Base-by-base conservation (phyloP, 805 yeast species). In the Phaffomyces thermotolerans region DNA sequence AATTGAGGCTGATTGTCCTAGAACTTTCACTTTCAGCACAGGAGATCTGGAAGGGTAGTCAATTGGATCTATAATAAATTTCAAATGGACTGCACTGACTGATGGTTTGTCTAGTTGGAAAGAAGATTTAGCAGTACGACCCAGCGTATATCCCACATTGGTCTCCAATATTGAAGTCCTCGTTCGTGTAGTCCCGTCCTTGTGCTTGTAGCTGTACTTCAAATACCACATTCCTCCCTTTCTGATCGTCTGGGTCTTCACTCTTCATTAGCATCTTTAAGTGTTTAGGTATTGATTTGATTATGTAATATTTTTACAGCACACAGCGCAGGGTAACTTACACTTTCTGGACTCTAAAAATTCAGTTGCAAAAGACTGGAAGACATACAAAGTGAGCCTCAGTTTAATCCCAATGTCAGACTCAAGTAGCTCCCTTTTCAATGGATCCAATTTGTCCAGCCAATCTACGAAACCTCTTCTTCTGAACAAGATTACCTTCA, bases 401-500 rank as follows among this genome's bases (percentile, higher is more conserved):
- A 20, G 22, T 20, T 20, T 20, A 20, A 20, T 10, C 14, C 9
- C 5, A 24, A 43, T 43, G 46, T 39, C 46, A 7, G 41, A 27
- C 14, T 30, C 37, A 29, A 24, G 13, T 7, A 29, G n/a, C 8
- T 29, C 38, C 13, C 15, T 34, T 7, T 22, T 31, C 15, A 31
- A 32, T 4, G 40, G 36, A 12, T 33, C 39, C 15, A 35, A 32
- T 5, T 31, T 40, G 4, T 20, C 31, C 6, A 29, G 30, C 17
- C 46, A 43, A 37, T 25, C 41, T 4, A 52, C 62, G 0, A 49
- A 45, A 32, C 60, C 56, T 2, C 45, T 58, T 8, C 39, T 39
- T 6, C 29, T 56, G 34, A 48, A 47, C 34, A 45, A 47, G 15
- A 37, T 58, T 20, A 35, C 51, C 22, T 44, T 58, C 30, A 35